Evolutionary conservation across 2,329 filamentous ascomycete genomes (phyloP), one percentile per base, ranked within the genome.

Genomic region (Lachnellula hyalina): DNA sequence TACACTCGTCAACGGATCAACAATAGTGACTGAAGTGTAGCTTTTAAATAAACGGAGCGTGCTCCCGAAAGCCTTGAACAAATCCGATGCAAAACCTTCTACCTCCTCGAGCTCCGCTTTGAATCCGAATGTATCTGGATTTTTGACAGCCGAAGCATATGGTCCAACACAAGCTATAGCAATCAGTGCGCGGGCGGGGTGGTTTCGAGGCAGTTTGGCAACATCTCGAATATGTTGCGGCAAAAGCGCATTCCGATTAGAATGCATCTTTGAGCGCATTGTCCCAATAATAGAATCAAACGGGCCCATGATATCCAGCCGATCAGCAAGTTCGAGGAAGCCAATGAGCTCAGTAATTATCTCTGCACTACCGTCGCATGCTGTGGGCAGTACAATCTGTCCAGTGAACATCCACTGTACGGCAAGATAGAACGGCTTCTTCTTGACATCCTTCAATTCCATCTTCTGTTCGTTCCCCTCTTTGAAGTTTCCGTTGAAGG

Each of bases 401-500:
- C 44, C 47, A 6, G 49, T 49, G n/a, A 54, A 58, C 19, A 63
- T 52, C 49, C 53, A 62, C 48, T 57, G 53, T 19, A 58, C n/a
- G 4, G 51, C 17, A 15, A 55, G 41, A 8, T 58, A 23, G 42
- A 63, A 63, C 1, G 44, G 47, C 5, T 42, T 25, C 14, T 51
- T n/a, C 3, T 53, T 51, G 8, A 44, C 54, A 14, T 53, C 55
- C 1, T 47, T 21, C 1, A 63, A 45, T 1, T 11, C 19, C 8
- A 60, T 11, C 8, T 51, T 44, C 28, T 52, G 51, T 28, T 49
- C 47, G 5, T 8, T 40, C 3, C 23, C 53, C 34, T 63, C 61
- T n/a, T 54, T 34, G 38, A 58, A 59, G 7, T 34, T 45, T 11
- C 57, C 56, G 19, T 58, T 60, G 44, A 63, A 61, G 2, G 53